Evolutionary conservation across 73 alveolate species (phyloP).

Genomic region (Halteria grandinella): DNA sequence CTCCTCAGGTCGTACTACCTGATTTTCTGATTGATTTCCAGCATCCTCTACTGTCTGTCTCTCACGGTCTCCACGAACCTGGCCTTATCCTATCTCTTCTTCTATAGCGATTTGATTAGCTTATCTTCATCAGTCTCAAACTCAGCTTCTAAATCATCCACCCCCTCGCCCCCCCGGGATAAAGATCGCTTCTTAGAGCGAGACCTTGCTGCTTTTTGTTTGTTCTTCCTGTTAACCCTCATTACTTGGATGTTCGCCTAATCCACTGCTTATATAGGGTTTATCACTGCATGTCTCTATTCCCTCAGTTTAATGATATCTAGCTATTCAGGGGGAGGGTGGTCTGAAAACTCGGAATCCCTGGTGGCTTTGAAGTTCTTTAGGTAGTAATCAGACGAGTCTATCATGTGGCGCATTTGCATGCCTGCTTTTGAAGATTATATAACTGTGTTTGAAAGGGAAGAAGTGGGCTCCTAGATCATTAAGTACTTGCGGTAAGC

Average conservation of each 20-base stretch:
- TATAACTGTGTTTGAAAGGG: background rate
- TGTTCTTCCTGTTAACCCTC: no score
- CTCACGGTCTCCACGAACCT: conserved; percentile 13
- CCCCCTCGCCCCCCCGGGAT: background rate
- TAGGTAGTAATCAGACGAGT: conserved; percentile 19
- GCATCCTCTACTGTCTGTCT: conserved; percentile 26
- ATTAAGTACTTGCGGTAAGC: conserved; percentile 30
- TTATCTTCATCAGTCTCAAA: conserved; percentile 21
- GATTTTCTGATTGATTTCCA: conserved; percentile 36
- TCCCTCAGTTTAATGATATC: conserved; percentile 12
- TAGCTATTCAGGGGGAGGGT: conserved; percentile 11
- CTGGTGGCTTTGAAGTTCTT: conserved; percentile 9
- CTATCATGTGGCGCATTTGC: background rate
- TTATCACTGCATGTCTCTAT: conserved; percentile 15
- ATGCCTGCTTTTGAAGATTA: conserved; percentile 39
- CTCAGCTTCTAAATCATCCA: conserved; percentile 6
- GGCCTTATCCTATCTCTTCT: conserved; percentile 38
- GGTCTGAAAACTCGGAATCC: conserved; percentile 46
- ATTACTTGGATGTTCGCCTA: no score
- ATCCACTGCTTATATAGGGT: no score
- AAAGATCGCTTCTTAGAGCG: no score
- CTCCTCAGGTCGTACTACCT: conserved; percentile 23
- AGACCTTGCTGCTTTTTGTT: no score
- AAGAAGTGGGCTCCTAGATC: no score
- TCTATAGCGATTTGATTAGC: conserved; percentile 2